Percentiles rank a stretch among this genome's conserved stretches.
Evolutionary conservation across 768 basidiomycete species (phyloP).

Genomic region (Pleurotus tuber-regium): DNA sequence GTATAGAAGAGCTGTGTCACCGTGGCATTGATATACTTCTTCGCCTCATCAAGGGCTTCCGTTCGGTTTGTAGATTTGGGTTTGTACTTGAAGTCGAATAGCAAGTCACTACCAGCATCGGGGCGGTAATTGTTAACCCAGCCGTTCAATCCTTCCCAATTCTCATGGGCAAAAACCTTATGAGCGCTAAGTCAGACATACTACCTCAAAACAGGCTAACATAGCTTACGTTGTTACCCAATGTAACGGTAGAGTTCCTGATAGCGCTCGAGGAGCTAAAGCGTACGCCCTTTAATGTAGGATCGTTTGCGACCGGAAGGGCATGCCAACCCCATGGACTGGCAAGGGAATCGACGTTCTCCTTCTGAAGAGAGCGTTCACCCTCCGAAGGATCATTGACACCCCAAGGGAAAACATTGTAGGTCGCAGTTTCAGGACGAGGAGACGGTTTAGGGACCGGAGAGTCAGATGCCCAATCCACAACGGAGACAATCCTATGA

Average conservation of each 20-base stretch:
- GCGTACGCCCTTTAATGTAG: conserved; percentile 32
- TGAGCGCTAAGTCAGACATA: neutral
- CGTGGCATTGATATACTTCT: conserved; percentile 83
- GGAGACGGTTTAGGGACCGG: conserved; percentile 41
- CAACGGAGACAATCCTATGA: conserved; percentile 80
- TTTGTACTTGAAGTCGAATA: conserved; percentile 74
- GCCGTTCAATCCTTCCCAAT: conserved; percentile 71
- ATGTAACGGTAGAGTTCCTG: conserved; percentile 76
- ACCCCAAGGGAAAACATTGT: conserved; percentile 79
- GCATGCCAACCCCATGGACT: conserved; percentile 93
- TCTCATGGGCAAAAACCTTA: conserved; percentile 89
- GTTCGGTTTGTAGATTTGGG: conserved; percentile 54
- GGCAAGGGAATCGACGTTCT: conserved; percentile 74
- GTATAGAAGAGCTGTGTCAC: conserved; percentile 91
- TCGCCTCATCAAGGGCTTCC: conserved; percentile 69
- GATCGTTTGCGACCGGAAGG: conserved; percentile 71
- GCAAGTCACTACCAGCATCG: conserved; percentile 48
- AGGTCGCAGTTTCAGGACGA: conserved; percentile 41
- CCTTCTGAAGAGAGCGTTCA: conserved; percentile 51
- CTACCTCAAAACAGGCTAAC: neutral
- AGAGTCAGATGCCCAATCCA: conserved; percentile 93
- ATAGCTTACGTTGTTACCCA: conserved; percentile 73
- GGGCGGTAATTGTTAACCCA: conserved; percentile 82
- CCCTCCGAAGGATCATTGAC: conserved; percentile 82
- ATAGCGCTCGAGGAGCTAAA: neutral